phyloP scores from a whole-genome alignment of 441 rosid species.

The Syzygium malaccense region DNA sequence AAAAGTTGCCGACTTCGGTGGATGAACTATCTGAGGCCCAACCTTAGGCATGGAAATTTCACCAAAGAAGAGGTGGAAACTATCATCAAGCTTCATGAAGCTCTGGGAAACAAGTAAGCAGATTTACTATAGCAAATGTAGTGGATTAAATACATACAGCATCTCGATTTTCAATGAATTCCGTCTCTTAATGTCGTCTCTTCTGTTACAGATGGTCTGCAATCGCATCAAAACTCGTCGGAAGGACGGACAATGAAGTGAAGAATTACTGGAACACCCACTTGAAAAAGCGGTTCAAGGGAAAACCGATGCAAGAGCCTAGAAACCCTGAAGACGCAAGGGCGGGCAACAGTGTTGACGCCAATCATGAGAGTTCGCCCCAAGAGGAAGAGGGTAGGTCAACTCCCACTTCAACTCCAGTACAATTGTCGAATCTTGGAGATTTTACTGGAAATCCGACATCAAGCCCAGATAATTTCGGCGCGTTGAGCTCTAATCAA shows the following conservation, averaged over 20 bases:
- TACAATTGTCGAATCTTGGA: not conserved
- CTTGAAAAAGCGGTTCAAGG: not conserved
- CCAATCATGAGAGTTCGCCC: not conserved
- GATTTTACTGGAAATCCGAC: not conserved
- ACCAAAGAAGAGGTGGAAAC: not conserved
- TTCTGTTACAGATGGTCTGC: not conserved
- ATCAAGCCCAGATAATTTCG: not conserved
- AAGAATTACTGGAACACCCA: not conserved
- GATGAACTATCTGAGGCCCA: not conserved
- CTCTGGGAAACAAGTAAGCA: not conserved
- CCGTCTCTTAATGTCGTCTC: not conserved
- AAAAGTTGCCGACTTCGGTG: not conserved
- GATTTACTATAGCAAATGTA: not conserved
- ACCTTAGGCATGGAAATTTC: not conserved
- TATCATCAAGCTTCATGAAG: not conserved
- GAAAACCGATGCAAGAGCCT: not conserved
- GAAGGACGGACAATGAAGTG: not conserved
- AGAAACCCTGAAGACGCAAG: not conserved
- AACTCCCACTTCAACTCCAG: not conserved
- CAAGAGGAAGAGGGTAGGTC: not conserved
- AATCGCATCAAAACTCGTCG: not conserved
- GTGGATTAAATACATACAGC: not conserved
- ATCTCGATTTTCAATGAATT: not conserved
- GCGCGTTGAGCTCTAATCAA: not conserved
- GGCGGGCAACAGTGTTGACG: not conserved